phyloP scores from a whole-genome alignment of 805 yeast genomes.

The Myxozyma sirexii region DNA sequence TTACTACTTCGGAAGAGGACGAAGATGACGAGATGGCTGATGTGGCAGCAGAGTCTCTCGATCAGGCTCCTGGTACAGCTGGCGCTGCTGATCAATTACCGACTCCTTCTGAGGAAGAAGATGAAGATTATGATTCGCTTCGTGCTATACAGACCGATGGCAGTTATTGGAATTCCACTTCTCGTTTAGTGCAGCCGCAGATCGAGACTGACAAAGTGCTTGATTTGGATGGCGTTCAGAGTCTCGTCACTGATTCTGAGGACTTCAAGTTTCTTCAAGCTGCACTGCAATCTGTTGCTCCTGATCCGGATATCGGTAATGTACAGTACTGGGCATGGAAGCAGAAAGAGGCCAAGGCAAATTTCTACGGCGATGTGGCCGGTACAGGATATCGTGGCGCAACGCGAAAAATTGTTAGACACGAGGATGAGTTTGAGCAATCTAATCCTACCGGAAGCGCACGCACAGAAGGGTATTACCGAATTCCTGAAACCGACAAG shows the following conservation, averaged over 20 bases:
- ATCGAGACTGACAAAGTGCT: constrained; percentile 42
- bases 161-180: constrained; percentile 28
- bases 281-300: constrained; percentile 43
- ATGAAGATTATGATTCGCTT: not conserved
- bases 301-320: constrained; percentile 39
- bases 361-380: constrained; percentile 16
- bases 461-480: constrained; percentile 70
- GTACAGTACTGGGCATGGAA: constrained; percentile 71
- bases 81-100: constrained; percentile 19
- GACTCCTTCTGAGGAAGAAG: constrained; percentile 25
- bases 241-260: constrained; percentile 69
- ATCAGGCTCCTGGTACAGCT: not conserved
- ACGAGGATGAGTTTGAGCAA: constrained; percentile 44
- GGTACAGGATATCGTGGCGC: constrained; percentile 17
- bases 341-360: constrained; percentile 43
- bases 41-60: not conserved
- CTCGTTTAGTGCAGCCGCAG: constrained; percentile 37
- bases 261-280: constrained; percentile 61
- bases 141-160: constrained; percentile 1
- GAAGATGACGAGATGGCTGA: constrained; percentile 33
- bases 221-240: constrained; percentile 56
- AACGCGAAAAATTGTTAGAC: constrained; percentile 19
- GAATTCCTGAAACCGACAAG: constrained; percentile 73
- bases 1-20: constrained; percentile 35
- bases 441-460: constrained; percentile 61